A percentile compares a stretch with the other conserved stretches of the same genome.
phyloP scores from a whole-genome alignment of 148 eudicot genomes.

The Fagopyrum esculentum region DNA sequence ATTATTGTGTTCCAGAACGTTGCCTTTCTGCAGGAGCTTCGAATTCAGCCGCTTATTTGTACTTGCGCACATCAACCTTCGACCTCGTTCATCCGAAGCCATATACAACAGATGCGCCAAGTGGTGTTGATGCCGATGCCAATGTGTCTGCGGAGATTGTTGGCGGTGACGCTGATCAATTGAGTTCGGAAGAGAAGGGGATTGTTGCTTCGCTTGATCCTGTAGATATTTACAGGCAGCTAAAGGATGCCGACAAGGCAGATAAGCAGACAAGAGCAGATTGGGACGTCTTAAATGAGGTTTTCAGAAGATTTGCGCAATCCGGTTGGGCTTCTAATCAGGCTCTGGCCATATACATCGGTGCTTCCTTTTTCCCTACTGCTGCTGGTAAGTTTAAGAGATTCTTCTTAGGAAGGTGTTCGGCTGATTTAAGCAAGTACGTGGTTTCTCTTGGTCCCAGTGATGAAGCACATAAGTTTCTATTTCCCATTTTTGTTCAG shows the following conservation, averaged over 20 bases:
- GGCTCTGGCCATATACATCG: slow-evolving; percentile 80
- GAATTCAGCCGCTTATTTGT: background rate
- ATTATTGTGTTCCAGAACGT: background rate
- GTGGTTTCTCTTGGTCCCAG: slow-evolving; percentile 70
- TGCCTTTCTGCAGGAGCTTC: background rate
- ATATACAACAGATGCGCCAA: background rate
- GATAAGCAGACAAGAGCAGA: slow-evolving; percentile 27
- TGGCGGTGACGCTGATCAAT: background rate
- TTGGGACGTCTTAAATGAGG: slow-evolving; percentile 38
- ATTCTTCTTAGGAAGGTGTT: slow-evolving; percentile 42
- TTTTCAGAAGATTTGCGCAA: slow-evolving; percentile 40
- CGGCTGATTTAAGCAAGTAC: slow-evolving; percentile 41
- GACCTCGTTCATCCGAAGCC: background rate
- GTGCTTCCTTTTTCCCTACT: slow-evolving; percentile 75
- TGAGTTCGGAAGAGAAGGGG: slow-evolving; percentile 6
- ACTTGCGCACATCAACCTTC: background rate
- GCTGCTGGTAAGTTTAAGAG: slow-evolving; percentile 50
- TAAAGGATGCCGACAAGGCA: slow-evolving; percentile 31
- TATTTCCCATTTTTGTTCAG: slow-evolving; percentile 89
- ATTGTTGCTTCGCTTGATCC: slow-evolving; percentile 47
- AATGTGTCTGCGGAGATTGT: background rate
- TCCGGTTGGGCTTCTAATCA: slow-evolving; percentile 90
- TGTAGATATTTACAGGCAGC: slow-evolving; percentile 50
- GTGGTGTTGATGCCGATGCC: background rate
- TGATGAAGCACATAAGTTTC: slow-evolving; percentile 53